Evolutionary conservation across 2,329 filamentous ascomycete species (phyloP), one percentile per base, ranked within the genome.

Genomic region (Fusarium torreyae): DNA sequence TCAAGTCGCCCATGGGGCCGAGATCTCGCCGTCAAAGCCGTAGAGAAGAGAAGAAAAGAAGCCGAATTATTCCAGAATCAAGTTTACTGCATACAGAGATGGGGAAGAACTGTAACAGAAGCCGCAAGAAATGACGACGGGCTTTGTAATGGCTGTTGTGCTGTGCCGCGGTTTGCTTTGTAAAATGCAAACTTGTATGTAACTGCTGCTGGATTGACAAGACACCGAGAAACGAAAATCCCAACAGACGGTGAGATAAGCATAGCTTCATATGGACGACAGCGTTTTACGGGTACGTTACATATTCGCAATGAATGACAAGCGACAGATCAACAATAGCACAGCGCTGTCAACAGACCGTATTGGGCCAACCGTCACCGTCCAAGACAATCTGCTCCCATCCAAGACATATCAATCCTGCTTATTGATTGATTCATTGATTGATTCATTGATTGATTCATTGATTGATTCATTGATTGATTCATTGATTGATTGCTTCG

Each of bases 401-500:
- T 68, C 59, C 59, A 68, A 65, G 65, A 68, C 63, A 68, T 48
- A 28, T 48, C 40, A 68, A 67, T 55, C 53, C 53, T 70, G 68
- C 42, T 54, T 54, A 49, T 34, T 17, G 40, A 15, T 17, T 46
- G 51, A 26, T 48, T 51, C 43, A 17, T 44, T 43, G n/a, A n/a
- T n/a, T n/a, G n/a, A n/a, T n/a, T n/a, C 42, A 28, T 39, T 55
- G 50, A 44, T 62, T 62, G 53, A 40, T 58, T 39, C 42, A 28
- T 39, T 55, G 50, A 44, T 62, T 62, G 53, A 40, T 58, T 39
- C n/a, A 49, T 34, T 17, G 40, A 15, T 17, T 46, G 51, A 26
- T 48, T 51, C 42, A 28, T 39, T 55, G 50, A 44, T 62, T 62
- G 53, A 40, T 58, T 39, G 34, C 46, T 62, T 51, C 36, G n/a